These are phyloP conservation scores for Exophiala alcalophila DNA, from an alignment of 2,329 filamentous ascomycete genomes.

Conservation along the genomic window DNA sequence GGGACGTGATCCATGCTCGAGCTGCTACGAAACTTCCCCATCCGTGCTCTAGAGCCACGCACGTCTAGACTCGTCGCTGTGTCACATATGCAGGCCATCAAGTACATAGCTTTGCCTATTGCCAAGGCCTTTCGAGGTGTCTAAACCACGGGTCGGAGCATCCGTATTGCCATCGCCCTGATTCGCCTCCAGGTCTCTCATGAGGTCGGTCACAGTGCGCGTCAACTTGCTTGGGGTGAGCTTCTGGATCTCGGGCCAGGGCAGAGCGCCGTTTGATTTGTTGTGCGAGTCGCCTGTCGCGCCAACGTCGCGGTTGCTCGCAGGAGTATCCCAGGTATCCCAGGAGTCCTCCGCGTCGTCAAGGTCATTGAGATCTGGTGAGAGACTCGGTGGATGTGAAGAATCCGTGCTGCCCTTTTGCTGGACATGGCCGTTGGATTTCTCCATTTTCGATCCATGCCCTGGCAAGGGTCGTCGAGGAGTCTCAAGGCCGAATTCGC, in stretches of 20 bases:
- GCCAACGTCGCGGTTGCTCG: slow-evolving; percentile 5
- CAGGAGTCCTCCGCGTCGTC: slow-evolving; percentile 51
- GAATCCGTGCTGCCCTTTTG: slow-evolving; percentile 25
- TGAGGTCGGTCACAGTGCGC: slow-evolving; percentile 76
- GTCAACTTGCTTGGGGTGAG: slow-evolving; percentile 74
- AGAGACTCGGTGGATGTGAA: slow-evolving; percentile 26
- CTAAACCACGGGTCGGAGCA: too few relatives aligned
- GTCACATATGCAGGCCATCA: slow-evolving; percentile 19
- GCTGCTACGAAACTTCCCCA: slow-evolving; percentile 2
- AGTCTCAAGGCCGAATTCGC: slow-evolving; percentile 51
- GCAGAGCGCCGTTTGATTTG: slow-evolving; percentile 26
- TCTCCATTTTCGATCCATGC: slow-evolving; percentile 29
- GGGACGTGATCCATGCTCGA: too few relatives aligned
- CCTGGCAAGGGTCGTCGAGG: slow-evolving; percentile 37
- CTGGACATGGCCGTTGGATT: slow-evolving; percentile 16
- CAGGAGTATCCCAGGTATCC: slow-evolving; percentile 56
- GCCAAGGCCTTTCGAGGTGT: background rate
- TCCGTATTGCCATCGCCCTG: too few relatives aligned
- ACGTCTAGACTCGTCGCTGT: background rate
- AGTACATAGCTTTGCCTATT: slow-evolving; percentile 11
- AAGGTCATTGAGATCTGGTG: slow-evolving; percentile 30
- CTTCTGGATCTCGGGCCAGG: slow-evolving; percentile 70
- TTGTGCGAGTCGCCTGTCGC: slow-evolving; percentile 5
- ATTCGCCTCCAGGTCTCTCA: slow-evolving; percentile 76
- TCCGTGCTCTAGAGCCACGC: slow-evolving; percentile 1